These are phyloP conservation scores for Ophiocordyceps unilateralis DNA, from an alignment of 2,329 filamentous ascomycete genomes.

Conservation along the genomic window DNA sequence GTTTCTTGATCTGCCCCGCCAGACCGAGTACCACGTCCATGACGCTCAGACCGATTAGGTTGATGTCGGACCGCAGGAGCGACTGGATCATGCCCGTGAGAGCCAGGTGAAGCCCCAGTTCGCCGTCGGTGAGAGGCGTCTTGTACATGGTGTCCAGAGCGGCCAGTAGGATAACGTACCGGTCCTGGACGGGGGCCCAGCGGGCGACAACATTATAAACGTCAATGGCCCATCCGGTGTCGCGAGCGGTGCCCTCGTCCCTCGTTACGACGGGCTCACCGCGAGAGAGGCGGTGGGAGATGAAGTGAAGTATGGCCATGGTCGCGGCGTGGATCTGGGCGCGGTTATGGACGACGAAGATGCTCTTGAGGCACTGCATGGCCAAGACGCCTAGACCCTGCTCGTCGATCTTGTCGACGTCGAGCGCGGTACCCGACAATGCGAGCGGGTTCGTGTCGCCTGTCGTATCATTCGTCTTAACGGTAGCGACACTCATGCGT, in stretches of 20 bases:
- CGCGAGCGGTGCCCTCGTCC: conserved; percentile 21
- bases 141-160: conserved; percentile 60
- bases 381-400: conserved; percentile 75
- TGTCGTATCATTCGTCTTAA: conserved; percentile 44
- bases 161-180: conserved; percentile 76
- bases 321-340: conserved; percentile 69
- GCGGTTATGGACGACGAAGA: conserved; percentile 69
- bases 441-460: conserved; percentile 51
- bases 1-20: conserved; percentile 63
- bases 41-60: conserved; percentile 86
- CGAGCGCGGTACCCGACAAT: conserved; percentile 63
- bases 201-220: conserved; percentile 64
- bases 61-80: conserved; percentile 72
- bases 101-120: conserved; percentile 55
- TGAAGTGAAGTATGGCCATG: conserved; percentile 54
- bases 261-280: conserved; percentile 34
- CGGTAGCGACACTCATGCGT: conserved; percentile 64
- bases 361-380: conserved; percentile 69
- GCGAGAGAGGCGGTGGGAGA: conserved; percentile 40
- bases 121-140: conserved; percentile 51
- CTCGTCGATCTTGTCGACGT: conserved; percentile 79
- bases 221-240: conserved; percentile 62
- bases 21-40: conserved; percentile 86
- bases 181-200: conserved; percentile 88
- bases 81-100: conserved; percentile 66